Conservation (phyloP, 1,284 basidiomycete genomes). For the Ustilago curta region DNA sequence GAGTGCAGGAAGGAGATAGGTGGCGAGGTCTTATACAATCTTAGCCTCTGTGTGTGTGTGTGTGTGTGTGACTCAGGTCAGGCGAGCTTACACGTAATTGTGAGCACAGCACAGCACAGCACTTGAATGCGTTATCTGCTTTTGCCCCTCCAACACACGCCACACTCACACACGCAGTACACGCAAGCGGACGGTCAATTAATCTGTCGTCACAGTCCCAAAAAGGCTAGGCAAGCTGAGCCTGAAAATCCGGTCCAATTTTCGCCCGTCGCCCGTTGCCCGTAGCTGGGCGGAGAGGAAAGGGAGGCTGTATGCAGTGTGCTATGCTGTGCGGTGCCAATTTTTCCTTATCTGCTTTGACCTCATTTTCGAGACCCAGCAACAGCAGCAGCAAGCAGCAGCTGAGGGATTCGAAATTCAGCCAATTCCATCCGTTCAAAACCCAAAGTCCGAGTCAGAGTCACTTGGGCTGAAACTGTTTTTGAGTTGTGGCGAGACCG, state of each 20-base stretch:
- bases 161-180: neutral
- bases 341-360: conserved; percentile 10
- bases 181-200: conserved; percentile 1
- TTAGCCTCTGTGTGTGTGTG: conserved; percentile 9
- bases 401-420: conserved; percentile 20
- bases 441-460: conserved; percentile 5
- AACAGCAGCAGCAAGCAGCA: too few relatives aligned
- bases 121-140: neutral
- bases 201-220: conserved; percentile 1
- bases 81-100: conserved; percentile 22
- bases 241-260: conserved; percentile 8
- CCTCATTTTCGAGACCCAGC: conserved; percentile 4
- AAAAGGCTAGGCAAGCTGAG: conserved; percentile 5
- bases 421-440: neutral
- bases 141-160: neutral
- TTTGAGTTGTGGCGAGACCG: conserved; percentile 13
- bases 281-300: neutral
- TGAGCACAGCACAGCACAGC: conserved; percentile 15
- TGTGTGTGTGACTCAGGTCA: conserved; percentile 40
- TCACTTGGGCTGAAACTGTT: conserved; percentile 4
- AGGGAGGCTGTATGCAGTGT: conserved; percentile 2
- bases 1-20: neutral
- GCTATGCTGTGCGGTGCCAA: neutral
- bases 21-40: conserved; percentile 39
- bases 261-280: conserved; percentile 7